Base-by-base conservation (phyloP, 225 moss, liverwort and hornwort species). In the Straminergon stramineum region DNA sequence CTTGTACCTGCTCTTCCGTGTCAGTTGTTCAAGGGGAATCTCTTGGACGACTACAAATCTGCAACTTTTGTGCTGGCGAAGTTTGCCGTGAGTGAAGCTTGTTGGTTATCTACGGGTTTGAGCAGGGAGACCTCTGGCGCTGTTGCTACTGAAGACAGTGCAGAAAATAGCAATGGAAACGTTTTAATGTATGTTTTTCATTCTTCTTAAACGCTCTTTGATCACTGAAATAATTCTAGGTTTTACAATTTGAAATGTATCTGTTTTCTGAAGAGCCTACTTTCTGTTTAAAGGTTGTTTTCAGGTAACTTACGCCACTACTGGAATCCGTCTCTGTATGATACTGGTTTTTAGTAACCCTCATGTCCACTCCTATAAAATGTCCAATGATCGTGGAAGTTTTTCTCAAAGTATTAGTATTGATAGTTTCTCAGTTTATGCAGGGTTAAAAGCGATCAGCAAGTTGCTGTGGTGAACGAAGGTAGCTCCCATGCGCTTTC, bases 21-120 rank as follows among this genome's bases (percentile, higher is more conserved):
- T 58, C 93, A 91, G 52, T 93, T 95, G 91, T 96, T 99, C 93
- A 93, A 96, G 92, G 96, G 96, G 80, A 95, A 89, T 76, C 85
- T 92, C 64, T 87, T 90, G 62, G 99, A 99, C 84, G 97, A 97
- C 79, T 95, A 96, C 80, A 95, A 96, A 80, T 93, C 94, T 87
- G 95, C 95, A 32, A 94, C 97, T 51, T 99, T 95, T 77, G 93
- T 94, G 51, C 88, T 97, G 81, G 96, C 99, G 34, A 99, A 96
- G 85, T 93, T 99, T 88, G 95, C 96, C 76, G 90, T 99, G 68
- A 95, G 95, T 71, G 99, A 99, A 92, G 95, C 97, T 62, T 99
- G 99, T 92, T 94, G 96, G 89, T 93, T 97, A 84, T 94, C 96
- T 62, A 95, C 97, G 62, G 96, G 96, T 57, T 94, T 95, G 80